A percentile compares a stretch with the other conserved stretches of the same genome.
Evolutionary conservation across 1,284 basidiomycete species (phyloP).

Genomic region (Schizopora paradoxa): DNA sequence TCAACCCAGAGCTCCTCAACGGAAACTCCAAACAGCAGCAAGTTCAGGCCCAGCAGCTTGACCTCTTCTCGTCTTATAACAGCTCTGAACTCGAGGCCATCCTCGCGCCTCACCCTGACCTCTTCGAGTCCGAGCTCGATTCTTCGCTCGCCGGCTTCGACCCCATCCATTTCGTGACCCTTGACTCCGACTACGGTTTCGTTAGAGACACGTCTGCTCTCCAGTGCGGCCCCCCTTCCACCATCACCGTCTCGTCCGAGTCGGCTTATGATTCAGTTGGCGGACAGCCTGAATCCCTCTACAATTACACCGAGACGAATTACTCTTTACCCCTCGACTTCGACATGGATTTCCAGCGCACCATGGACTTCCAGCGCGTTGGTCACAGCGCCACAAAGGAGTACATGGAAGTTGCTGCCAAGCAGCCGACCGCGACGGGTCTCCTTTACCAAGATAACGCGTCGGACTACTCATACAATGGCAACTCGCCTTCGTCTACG

Average conservation of each 20-base stretch:
- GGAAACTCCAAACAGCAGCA: conserved; percentile 14
- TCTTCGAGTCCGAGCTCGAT: conserved; percentile 77
- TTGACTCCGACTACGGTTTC: conserved; percentile 56
- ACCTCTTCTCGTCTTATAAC: conserved; percentile 61
- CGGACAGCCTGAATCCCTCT: conserved; percentile 60
- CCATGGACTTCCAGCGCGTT: conserved; percentile 66
- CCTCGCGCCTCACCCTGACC: conserved; percentile 68
- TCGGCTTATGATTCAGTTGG: conserved; percentile 66
- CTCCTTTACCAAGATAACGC: conserved; percentile 36
- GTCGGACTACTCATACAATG: conserved; percentile 15
- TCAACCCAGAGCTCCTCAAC: conserved; percentile 15
- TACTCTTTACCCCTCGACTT: conserved; percentile 55
- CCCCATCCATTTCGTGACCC: conserved; percentile 53
- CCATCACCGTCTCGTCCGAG: conserved; percentile 73
- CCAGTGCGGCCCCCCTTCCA: conserved; percentile 66
- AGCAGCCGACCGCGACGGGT: conserved; percentile 34
- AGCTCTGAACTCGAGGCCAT: conserved; percentile 60
- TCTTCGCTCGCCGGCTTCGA: conserved; percentile 58
- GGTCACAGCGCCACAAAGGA: conserved; percentile 43
- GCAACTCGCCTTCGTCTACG: neutral
- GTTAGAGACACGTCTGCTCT: too few relatives aligned
- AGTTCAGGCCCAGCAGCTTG: conserved; percentile 30
- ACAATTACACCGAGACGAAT: conserved; percentile 46
- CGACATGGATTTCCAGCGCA: conserved; percentile 66
- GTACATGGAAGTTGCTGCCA: conserved; percentile 37